phyloP scores from a whole-genome alignment of 169 alveolate genomes.

The Eimeria necatrix region DNA sequence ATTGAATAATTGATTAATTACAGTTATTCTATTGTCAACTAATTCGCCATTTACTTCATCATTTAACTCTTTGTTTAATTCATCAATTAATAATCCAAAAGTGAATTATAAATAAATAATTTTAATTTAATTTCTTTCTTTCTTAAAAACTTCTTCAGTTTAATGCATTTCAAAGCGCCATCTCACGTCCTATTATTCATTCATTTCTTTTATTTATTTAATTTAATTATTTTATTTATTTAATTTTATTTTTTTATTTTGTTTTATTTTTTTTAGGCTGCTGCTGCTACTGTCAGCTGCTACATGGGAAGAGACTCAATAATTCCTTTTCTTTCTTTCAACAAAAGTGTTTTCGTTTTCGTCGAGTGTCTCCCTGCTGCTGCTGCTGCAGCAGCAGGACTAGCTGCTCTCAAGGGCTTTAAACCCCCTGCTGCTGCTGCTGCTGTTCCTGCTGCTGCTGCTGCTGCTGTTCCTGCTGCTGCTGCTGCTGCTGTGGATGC shows the following conservation, averaged over 20 bases:
- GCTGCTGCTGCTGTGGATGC: too few species aligned
- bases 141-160: neutral
- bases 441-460: too few species aligned
- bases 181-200: neutral
- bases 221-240: neutral
- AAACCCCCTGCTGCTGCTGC: too few species aligned
- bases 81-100: too few species aligned
- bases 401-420: neutral
- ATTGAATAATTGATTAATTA: neutral
- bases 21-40: neutral
- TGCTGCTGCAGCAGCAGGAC: neutral
- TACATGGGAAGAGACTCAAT: constrained; percentile 85
- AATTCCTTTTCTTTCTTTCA: constrained; percentile 79
- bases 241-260: neutral
- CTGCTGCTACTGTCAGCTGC: constrained; percentile 82
- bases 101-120: too few species aligned
- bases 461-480: too few species aligned
- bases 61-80: too few species aligned
- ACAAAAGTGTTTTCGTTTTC: neutral
- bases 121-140: too few species aligned
- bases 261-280: constrained; percentile 44
- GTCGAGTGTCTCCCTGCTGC: neutral
- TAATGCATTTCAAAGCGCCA: neutral
- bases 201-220: too few species aligned
- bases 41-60: neutral